Percentiles rank a stretch among this genome's conserved stretches.
Conservation (phyloP, 2,329 filamentous ascomycete genomes). For the Stemphylium beticola region DNA sequence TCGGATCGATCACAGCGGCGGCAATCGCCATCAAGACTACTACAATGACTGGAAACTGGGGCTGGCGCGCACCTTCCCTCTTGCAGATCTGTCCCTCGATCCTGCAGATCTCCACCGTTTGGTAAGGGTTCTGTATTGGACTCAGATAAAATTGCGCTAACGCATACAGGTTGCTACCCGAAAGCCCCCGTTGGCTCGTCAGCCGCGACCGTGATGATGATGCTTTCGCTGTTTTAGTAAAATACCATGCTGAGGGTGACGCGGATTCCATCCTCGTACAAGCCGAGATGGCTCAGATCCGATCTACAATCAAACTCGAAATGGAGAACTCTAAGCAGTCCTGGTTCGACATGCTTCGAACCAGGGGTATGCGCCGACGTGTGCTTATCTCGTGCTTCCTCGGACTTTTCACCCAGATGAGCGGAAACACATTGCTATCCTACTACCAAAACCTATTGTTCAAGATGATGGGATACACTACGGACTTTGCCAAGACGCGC, state of each 20-base stretch:
- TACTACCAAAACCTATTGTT: constrained; percentile 49
- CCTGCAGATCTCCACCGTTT: constrained; percentile 49
- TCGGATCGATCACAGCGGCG: constrained; percentile 58
- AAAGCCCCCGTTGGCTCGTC: constrained; percentile 58
- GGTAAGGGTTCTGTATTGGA: constrained; percentile 20
- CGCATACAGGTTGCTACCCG: constrained; percentile 39
- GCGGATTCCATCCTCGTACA: constrained; percentile 49
- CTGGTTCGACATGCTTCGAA: constrained; percentile 61
- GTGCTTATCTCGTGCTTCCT: constrained; percentile 41
- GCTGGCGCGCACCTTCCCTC: constrained; percentile 59
- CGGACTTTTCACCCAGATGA: constrained; percentile 51
- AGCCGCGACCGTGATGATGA: constrained; percentile 58
- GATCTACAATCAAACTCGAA: constrained; percentile 62
- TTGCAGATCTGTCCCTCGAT: constrained; percentile 59
- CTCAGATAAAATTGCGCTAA: constrained; percentile 1
- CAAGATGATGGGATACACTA: constrained; percentile 49
- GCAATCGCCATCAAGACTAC: constrained; percentile 59
- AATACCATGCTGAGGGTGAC: constrained; percentile 55
- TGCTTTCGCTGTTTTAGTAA: constrained; percentile 43
- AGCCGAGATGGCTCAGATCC: constrained; percentile 67
- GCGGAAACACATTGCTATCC: constrained; percentile 48
- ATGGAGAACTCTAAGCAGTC: constrained; percentile 60
- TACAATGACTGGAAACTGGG: constrained; percentile 50
- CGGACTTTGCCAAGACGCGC: constrained; percentile 46
- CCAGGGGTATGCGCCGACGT: constrained; percentile 51